Base-by-base conservation (phyloP, 2,329 filamentous ascomycete genomes). In the Calonectria pseudoreteaudii region DNA sequence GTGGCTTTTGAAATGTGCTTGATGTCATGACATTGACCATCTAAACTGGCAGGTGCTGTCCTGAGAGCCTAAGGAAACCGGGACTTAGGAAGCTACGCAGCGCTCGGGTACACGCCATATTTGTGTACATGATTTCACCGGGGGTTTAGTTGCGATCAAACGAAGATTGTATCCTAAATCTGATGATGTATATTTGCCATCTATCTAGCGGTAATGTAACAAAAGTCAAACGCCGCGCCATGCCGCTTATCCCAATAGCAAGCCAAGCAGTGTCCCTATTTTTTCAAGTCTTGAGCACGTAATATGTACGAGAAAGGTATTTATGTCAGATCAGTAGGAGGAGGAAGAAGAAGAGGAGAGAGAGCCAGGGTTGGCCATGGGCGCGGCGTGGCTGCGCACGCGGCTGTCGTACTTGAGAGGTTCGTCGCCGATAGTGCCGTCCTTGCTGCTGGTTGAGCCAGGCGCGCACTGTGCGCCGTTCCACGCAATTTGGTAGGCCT, bases 361-460 rank as follows among this genome's bases (percentile, higher is more conserved):
- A 56, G 72, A 69, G 6, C 79, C 79, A 23, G 77, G 78, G 3
- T 76, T 76, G 31, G 73, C 26, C 13, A 80, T 47, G 34, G 50
- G 68, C 20, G 36, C 66, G 10, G 74, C 79, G 14, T 73, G 74
- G 23, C 79, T 80, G 34, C 78, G 77, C 60, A 80, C 79, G 0
- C 73, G 58, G 36, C 56, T 50, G 41, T 80, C 56, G 47, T 80
- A 80, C 20, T 69, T 71, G 47, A 75, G 58, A 18, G 76, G 60
- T 38, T 72, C 36, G 10, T 75, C 62, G 11, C 79, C 73, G 18
- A 80, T 80, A 1, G 70, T 78, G 1, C 58, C 72, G 47, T 80
- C 73, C 1, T 62, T 28, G n/a, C 73, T 72, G 8, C 52, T 66
- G 4, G 79, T 77, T 14, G 79, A 80, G 28, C 79, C 79, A 11